Evolutionary conservation across 768 basidiomycete genomes (phyloP), one percentile per base, ranked within the genome.

Genomic region (Lentinus brumalis): DNA sequence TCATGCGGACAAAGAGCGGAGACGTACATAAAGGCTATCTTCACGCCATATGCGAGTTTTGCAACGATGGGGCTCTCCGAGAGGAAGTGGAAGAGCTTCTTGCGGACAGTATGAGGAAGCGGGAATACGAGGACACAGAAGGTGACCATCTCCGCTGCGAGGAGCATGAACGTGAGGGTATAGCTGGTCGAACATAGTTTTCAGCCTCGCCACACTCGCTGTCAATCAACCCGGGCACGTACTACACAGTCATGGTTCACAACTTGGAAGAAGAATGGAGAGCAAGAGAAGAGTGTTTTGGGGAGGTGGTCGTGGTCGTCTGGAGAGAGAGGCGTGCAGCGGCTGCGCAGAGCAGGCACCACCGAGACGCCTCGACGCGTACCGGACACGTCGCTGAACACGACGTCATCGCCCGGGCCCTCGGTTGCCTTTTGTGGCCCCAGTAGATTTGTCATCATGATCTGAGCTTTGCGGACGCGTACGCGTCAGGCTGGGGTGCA

Each of bases 21-120:
- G 53, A 74, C 85, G 47, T 59, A 92, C 91, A 97, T 95, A 81
- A 96, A 97, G 9, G 92, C 88, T 61, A 97, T 96, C 74, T 96
- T 96, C 69, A 97, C 81, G 21, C 80, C 94, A 71, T 97, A 97
- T 7, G 94, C 92, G 59, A 96, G 66, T 68, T 95, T 96, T 18
- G 91, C 93, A 56, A 95, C 78, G 59, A 88, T 71, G 57, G 81
- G 77, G 52, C 83, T 92, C 62, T 86, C 84, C 0, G 86, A 84
- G 53, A 91, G 79, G 77, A 89, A 92, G 21, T 74, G 77, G 67
- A 96, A 93, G 50, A 96, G 72, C 0, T 70, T 70, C 78, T 90
- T 88, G 70, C 85, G 85, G 63, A 93, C 65, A 6, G 78, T 73
- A 74, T 92, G 89, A 1, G 94, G 94, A n/a, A 96, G 79, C 3